Evolutionary conservation across 169 alveolate species (phyloP).

Genomic region (Plasmodium relictum): DNA sequence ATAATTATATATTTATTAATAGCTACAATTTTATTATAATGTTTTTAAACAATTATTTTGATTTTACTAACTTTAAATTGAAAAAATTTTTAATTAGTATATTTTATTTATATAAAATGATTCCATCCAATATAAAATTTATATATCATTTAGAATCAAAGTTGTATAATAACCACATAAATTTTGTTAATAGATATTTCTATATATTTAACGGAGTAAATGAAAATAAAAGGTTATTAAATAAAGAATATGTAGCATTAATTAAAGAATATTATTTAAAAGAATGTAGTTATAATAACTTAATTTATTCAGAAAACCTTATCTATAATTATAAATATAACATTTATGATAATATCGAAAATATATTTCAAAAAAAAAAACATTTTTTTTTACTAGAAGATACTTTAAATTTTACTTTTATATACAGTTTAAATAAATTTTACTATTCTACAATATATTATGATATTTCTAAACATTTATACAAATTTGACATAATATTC

Average conservation of each 20-base stretch:
- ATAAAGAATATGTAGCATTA: not conserved
- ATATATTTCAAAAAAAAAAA: constrained; percentile 19
- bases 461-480: constrained; percentile 27
- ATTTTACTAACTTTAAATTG: not conserved
- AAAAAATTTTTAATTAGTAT: constrained; percentile 11
- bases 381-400: constrained; percentile 12
- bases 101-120: constrained; percentile 3
- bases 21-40: constrained; percentile 11
- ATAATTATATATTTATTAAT: not conserved
- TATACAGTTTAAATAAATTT: constrained; percentile 32
- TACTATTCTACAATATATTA: constrained; percentile 33
- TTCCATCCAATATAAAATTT: not conserved
- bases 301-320: not conserved
- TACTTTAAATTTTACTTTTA: constrained; percentile 10
- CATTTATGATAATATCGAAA: constrained; percentile 20
- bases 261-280: not conserved
- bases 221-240: not conserved
- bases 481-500: constrained; percentile 7
- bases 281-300: not conserved
- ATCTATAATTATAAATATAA: not conserved
- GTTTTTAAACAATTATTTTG: constrained; percentile 14
- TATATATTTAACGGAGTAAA: constrained; percentile 13
- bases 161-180: not conserved
- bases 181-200: constrained; percentile 18
- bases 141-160: constrained; percentile 29